Evolutionary conservation across 192 early-diverging fungal genomes (phyloP).

Genomic region (Spizellomyces sp.): DNA sequence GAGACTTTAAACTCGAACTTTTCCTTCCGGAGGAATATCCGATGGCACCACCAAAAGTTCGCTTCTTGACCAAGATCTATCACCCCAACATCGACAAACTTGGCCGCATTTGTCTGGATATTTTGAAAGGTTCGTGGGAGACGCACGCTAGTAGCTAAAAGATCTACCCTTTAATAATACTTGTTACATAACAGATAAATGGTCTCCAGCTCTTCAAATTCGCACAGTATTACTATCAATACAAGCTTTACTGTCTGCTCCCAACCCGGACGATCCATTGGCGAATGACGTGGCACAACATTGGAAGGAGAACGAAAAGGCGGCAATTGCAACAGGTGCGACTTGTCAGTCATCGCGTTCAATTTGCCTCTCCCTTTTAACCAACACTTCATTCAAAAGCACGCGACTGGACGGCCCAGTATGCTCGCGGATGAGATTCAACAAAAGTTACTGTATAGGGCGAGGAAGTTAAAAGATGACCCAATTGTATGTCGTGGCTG

Average conservation of each 20-base stretch:
- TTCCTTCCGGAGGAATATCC: slow-evolving; percentile 98
- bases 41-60: slow-evolving; percentile 98
- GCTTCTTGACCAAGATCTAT: slow-evolving; percentile 96
- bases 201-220: slow-evolving; percentile 98
- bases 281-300: slow-evolving; percentile 98
- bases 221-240: slow-evolving; percentile 97
- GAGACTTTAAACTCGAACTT: slow-evolving; percentile 91
- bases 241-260: slow-evolving; percentile 94
- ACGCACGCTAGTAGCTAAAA: not conserved
- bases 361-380: not conserved
- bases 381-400: slow-evolving; percentile 9
- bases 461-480: too few relatives aligned
- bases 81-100: slow-evolving; percentile 99
- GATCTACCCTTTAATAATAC: not conserved
- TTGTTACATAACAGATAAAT: slow-evolving; percentile 73
- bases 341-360: not conserved
- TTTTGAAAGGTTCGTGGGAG: slow-evolving; percentile 77
- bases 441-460: too few relatives aligned
- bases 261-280: slow-evolving; percentile 98
- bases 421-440: slow-evolving; percentile 11
- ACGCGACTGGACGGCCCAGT: slow-evolving; percentile 33
- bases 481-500: too few relatives aligned
- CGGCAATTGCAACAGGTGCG: slow-evolving; percentile 81
- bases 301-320: slow-evolving; percentile 97
- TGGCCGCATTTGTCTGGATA: slow-evolving; percentile 96